Base-by-base conservation (phyloP, 352 stramenopile genomes). In the Pythium rhizo-oryzae region DNA sequence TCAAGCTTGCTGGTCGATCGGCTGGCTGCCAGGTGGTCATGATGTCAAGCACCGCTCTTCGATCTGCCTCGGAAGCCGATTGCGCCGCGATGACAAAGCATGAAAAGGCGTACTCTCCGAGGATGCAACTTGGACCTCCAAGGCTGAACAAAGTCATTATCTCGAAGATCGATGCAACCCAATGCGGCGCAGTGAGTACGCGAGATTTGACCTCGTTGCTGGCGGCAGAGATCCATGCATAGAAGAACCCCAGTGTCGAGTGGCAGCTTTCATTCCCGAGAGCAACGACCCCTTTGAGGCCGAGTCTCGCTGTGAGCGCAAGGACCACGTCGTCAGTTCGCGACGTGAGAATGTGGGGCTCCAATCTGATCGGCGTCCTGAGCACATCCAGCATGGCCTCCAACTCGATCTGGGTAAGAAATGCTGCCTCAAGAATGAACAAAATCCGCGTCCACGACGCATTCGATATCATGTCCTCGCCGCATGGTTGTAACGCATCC, bases 131-230 rank as follows among this genome's bases (percentile, higher is more conserved):
- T n/a, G n/a, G n/a, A n/a, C n/a, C n/a, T n/a, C 47, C 33, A 13
- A 65, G 21, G 1, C 28, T 28, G 28, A 15, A 47, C 16, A 56
- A 39, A 3, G 25, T 46, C 24, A 66, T 37, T 12, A 52, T 23
- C 1, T 66, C 59, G 16, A 66, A 25, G n/a, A 66, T 59, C 2
- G 47, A n/a, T 4, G 58, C 35, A 7, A 66, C 19, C 39, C 49
- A 66, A 15, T 35, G 37, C 13, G 59, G 59, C 4, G 21, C 35
- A 15, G 5, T 8, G 9, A 53, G 23, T 18, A 66, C n/a, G 19
- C 21, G 59, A 12, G 33, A 52, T 15, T 44, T 39, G 13, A 50
- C 43, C 19, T 52, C 23, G 21, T 39, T 21, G 37, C 0, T 5
- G 12, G 3, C 9, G 50, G 8, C 7, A 24, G 16, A 6, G 28